phyloP scores from a whole-genome alignment of 202 grass and related monocot species.

The Zizania palustris region DNA sequence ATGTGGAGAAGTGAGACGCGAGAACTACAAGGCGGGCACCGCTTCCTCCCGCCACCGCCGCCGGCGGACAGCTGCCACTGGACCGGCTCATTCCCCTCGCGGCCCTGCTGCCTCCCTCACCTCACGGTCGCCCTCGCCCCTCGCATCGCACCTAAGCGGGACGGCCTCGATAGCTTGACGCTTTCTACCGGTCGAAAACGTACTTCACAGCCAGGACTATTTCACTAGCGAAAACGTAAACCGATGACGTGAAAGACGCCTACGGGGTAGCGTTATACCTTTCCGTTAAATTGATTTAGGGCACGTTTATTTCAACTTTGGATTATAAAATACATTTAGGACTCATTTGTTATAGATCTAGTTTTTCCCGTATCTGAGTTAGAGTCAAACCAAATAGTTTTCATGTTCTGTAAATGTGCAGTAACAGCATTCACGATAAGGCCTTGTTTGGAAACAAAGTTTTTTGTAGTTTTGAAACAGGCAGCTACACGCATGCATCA shows the following conservation, averaged over 20 bases:
- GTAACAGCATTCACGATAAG: too few species aligned
- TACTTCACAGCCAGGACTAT: neutral
- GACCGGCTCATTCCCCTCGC: constrained; percentile 18
- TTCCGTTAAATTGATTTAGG: neutral
- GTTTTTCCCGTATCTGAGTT: too few species aligned
- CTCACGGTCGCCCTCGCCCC: too few species aligned
- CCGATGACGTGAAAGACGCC: neutral
- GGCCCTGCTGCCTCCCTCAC: neutral
- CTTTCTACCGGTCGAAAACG: neutral
- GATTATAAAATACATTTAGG: too few species aligned
- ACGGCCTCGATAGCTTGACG: neutral
- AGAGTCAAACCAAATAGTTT: too few species aligned
- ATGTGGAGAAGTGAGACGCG: constrained; percentile 47
- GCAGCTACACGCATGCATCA: too few species aligned
- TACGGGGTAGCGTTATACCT: neutral
- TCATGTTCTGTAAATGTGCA: too few species aligned
- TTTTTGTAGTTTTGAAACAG: too few species aligned
- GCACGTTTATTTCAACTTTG: too few species aligned
- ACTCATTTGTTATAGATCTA: too few species aligned
- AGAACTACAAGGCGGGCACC: constrained; percentile 48
- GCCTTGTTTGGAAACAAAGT: too few species aligned
- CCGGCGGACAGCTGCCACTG: neutral
- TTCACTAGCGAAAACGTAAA: neutral
- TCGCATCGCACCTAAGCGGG: neutral
- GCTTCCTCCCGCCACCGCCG: constrained; percentile 20